A percentile compares a stretch with the other conserved stretches of the same genome.
Conservation (phyloP, 2,329 filamentous ascomycete species). For the Fusarium xylarioides region DNA sequence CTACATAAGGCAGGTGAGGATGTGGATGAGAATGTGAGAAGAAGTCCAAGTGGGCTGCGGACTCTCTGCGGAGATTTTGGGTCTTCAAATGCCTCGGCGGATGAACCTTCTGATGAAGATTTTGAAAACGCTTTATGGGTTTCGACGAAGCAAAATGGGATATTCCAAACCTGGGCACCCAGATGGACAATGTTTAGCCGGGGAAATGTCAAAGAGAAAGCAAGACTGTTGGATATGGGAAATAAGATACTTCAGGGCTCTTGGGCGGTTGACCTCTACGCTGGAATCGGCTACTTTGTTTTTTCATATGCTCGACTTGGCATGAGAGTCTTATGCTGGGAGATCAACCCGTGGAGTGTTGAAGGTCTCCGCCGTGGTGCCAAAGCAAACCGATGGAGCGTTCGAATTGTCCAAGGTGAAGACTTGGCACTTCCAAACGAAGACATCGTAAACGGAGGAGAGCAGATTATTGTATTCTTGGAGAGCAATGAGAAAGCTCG, state of each 20-base stretch:
- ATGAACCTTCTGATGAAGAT: conserved; percentile 56
- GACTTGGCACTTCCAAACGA: conserved; percentile 52
- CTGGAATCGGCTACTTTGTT: conserved; percentile 92
- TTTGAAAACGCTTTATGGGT: conserved; percentile 81
- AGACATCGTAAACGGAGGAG: conserved; percentile 52
- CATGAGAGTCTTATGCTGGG: conserved; percentile 83
- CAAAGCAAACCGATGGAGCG: conserved; percentile 70
- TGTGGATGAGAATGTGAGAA: conserved; percentile 70
- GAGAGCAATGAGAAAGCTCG: conserved; percentile 71
- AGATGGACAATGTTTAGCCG: conserved; percentile 93
- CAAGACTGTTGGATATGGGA: conserved; percentile 70
- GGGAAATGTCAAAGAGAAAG: conserved; percentile 90
- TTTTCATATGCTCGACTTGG: conserved; percentile 83
- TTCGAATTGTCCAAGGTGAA: conserved; percentile 60
- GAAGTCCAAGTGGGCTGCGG: conserved; percentile 75
- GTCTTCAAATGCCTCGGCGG: conserved; percentile 44
- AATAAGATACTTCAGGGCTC: conserved; percentile 27
- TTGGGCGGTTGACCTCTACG: conserved; percentile 83
- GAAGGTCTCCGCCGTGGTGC: conserved; percentile 85
- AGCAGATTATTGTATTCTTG: conserved; percentile 72
- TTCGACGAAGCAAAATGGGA: conserved; percentile 78
- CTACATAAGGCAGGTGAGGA: conserved; percentile 46
- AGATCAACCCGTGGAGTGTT: conserved; percentile 88
- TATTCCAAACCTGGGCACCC: conserved; percentile 87
- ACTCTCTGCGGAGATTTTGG: conserved; percentile 82